A percentile compares a stretch with the other conserved stretches of the same genome.
Conservation (phyloP, 2,329 filamentous ascomycete genomes). For the Fusarium sp. region DNA sequence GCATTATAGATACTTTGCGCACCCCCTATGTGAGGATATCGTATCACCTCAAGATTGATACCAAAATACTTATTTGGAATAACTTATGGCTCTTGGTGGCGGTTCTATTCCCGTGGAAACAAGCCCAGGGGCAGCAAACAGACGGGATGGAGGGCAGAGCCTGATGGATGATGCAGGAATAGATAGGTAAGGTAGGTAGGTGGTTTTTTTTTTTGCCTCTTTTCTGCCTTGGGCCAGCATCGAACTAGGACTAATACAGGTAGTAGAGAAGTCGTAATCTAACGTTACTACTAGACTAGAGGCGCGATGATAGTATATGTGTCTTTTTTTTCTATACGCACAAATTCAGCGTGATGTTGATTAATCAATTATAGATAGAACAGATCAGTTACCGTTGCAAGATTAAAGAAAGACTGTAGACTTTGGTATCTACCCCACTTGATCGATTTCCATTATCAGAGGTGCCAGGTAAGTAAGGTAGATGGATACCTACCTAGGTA, state of each 20-base stretch:
- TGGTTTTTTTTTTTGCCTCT: conserved; percentile 21
- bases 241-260: conserved; percentile 24
- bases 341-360: background rate
- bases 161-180: conserved; percentile 19
- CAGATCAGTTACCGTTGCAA: too few relatives aligned
- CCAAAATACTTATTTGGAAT: background rate
- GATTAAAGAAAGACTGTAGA: too few relatives aligned
- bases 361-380: too few relatives aligned
- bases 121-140: conserved; percentile 10
- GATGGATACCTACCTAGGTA: too few relatives aligned
- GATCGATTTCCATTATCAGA: too few relatives aligned
- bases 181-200: background rate
- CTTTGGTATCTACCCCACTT: too few relatives aligned
- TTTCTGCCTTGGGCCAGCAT: conserved; percentile 22
- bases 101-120: conserved; percentile 15
- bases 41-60: conserved; percentile 1
- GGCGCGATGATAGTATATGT: background rate
- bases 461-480: too few relatives aligned
- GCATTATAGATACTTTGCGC: conserved; percentile 1
- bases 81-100: conserved; percentile 10
- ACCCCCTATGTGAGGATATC: conserved; percentile 18
- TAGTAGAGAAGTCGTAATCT: conserved; percentile 1
- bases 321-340: background rate
- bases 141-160: too few relatives aligned
- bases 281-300: background rate